phyloP scores from a whole-genome alignment of 2,329 filamentous ascomycete genomes.

The Lithohypha guttulata region DNA sequence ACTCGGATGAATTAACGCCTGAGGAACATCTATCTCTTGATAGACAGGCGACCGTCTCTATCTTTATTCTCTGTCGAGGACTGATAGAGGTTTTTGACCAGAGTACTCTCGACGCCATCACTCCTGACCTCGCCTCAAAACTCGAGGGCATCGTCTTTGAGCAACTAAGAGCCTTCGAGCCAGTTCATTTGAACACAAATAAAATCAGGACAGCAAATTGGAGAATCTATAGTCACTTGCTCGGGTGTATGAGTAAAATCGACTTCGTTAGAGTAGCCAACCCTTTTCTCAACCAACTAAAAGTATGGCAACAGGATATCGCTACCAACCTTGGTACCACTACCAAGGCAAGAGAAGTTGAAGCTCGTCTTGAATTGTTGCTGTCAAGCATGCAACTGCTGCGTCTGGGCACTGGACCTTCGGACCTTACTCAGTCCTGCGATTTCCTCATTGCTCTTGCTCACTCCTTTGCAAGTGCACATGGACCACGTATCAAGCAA shows the following conservation, averaged over 20 bases:
- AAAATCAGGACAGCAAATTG: constrained; percentile 86
- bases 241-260: constrained; percentile 92
- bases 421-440: constrained; percentile 47
- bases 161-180: constrained; percentile 82
- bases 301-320: constrained; percentile 64
- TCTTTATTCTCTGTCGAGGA: constrained; percentile 89
- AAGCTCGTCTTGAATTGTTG: constrained; percentile 76
- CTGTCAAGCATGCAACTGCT: constrained; percentile 87
- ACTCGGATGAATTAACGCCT: constrained; percentile 16
- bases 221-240: constrained; percentile 82
- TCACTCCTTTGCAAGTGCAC: constrained; percentile 70
- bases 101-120: constrained; percentile 71
- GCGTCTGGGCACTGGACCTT: constrained; percentile 61
- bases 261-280: constrained; percentile 77
- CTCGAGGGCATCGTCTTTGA: constrained; percentile 92
- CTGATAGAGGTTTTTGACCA: constrained; percentile 89
- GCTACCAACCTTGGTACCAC: constrained; percentile 52
- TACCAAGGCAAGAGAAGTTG: constrained; percentile 53
- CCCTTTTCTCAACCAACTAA: constrained; percentile 72
- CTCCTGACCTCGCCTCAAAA: constrained; percentile 83
- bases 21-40: constrained; percentile 65
- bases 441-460: constrained; percentile 77
- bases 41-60: constrained; percentile 82
- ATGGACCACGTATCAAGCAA: constrained; percentile 82
- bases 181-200: constrained; percentile 59